These are phyloP conservation scores for Mycena belliarum DNA, from an alignment of 768 basidiomycete species.

Conservation along the genomic window DNA sequence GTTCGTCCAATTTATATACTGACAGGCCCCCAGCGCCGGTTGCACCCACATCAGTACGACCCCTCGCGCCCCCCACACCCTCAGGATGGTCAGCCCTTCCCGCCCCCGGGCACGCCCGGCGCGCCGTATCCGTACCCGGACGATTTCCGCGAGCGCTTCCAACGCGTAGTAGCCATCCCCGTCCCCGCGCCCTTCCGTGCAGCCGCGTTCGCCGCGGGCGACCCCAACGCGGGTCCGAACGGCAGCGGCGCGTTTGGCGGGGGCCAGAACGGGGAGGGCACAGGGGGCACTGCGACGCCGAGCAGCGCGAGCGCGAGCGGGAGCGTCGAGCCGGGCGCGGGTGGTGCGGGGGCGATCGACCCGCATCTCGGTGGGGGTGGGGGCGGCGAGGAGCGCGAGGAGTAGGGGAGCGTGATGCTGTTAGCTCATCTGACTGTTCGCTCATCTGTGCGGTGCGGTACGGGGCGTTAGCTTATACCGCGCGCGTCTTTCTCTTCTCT, in stretches of 20 bases:
- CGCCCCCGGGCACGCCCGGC: no score
- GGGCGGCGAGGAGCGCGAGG: not conserved
- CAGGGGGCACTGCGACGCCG: not conserved
- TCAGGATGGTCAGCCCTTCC: no score
- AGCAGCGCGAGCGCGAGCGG: not conserved
- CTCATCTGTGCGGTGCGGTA: no score
- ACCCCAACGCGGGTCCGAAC: no score
- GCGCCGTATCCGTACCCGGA: not conserved
- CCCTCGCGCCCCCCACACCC: no score
- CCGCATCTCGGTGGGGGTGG: conserved; percentile 17
- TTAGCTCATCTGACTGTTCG: no score
- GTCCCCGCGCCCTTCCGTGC: conserved; percentile 18
- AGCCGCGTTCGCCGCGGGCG: no score
- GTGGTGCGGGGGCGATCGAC: conserved; percentile 9
- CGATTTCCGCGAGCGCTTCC: conserved; percentile 21
- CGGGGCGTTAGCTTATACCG: no score
- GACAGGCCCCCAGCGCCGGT: conserved; percentile 15
- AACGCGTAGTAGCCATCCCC: conserved; percentile 15
- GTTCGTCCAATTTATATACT: no score
- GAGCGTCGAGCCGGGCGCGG: not conserved
- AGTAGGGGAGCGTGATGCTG: no score
- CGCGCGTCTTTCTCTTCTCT: no score
- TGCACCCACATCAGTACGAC: conserved; percentile 20
- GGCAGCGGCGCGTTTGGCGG: not conserved
- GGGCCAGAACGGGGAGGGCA: not conserved